A percentile compares a stretch with the other conserved stretches of the same genome.
Conservation (phyloP, 495 filamentous ascomycete genomes). For the Xylaria flabelliformis region DNA sequence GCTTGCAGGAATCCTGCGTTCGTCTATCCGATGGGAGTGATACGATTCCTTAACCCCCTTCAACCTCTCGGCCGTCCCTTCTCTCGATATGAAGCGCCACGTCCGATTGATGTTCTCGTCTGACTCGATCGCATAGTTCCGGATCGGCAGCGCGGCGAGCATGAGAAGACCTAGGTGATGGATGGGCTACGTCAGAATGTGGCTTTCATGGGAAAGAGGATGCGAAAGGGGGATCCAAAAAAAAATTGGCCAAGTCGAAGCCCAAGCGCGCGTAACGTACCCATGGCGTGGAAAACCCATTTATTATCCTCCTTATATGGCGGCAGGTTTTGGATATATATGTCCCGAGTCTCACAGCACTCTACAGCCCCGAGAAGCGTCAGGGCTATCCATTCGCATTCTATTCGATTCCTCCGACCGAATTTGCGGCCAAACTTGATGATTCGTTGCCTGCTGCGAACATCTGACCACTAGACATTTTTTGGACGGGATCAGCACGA, state of each 20-base stretch:
- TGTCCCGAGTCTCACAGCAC: not conserved
- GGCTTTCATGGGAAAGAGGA: no score
- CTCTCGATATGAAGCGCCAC: not conserved
- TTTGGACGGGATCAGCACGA: not conserved
- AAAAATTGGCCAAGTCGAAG: no score
- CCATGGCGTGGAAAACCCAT: slow-evolving; percentile 18
- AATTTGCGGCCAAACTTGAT: not conserved
- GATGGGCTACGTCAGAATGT: not conserved
- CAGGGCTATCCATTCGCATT: not conserved
- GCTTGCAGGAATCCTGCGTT: not conserved
- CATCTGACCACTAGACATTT: not conserved
- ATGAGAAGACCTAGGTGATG: slow-evolving; percentile 8
- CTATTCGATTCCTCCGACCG: not conserved
- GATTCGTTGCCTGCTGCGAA: not conserved
- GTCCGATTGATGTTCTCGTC: not conserved
- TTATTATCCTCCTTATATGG: not conserved
- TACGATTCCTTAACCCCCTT: not conserved
- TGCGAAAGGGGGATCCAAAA: not conserved
- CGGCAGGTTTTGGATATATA: not conserved
- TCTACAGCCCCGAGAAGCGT: not conserved
- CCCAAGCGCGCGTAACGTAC: not conserved
- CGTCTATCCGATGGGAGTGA: not conserved
- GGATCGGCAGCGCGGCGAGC: slow-evolving; percentile 3
- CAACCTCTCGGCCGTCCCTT: not conserved
- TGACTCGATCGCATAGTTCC: no score